Base-by-base conservation (phyloP, 2,329 filamentous ascomycete genomes). In the Neophaeococcomyces mojaviensis region DNA sequence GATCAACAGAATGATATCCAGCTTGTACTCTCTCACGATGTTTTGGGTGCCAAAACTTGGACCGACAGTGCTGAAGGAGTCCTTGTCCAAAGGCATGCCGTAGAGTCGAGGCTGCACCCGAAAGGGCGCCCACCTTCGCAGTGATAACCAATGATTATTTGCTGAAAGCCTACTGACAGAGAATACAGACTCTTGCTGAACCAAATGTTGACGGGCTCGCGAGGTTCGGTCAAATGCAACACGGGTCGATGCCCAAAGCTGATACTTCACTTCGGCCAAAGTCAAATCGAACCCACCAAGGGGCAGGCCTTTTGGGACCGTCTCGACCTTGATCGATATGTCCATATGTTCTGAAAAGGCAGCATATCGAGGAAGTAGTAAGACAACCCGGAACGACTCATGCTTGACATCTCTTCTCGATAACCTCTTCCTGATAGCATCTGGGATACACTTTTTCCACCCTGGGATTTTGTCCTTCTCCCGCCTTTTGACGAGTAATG, bases 11-110 rank as follows among this genome's bases (percentile, higher is more conserved):
- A 36, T 33, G 30, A 44, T 30, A 37, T 44, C 41, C 41, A 44
- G 28, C n/a, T 13, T 44, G 41, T 44, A 44, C 19, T 44, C 41
- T 22, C 41, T 36, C 22, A 44, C 32, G 26, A 44, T 44, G 30
- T 37, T 44, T 12, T 31, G 32, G 8, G 32, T 33, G 10, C 12
- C 41, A 37, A 44, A 44, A 31, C 41, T 44, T 13, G 41, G 41
- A 24, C 24, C 19, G 13, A 44, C 18, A 13, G 41, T 33, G 20
- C 32, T 28, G 24, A 44, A 36, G 4, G 41, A 44, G 16, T 44
- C 16, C 15, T 44, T 44, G 22, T 44, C 41, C 33, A 44, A 19
- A 6, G 32, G 41, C 15, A 44, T 18, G 9, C 32, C 41, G n/a
- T 44, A 33, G 10, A 36, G 15, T 20, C 32, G 32, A 28, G 41